phyloP scores from a whole-genome alignment of 1,139 yeast genomes.

The Diutina siamensis region DNA sequence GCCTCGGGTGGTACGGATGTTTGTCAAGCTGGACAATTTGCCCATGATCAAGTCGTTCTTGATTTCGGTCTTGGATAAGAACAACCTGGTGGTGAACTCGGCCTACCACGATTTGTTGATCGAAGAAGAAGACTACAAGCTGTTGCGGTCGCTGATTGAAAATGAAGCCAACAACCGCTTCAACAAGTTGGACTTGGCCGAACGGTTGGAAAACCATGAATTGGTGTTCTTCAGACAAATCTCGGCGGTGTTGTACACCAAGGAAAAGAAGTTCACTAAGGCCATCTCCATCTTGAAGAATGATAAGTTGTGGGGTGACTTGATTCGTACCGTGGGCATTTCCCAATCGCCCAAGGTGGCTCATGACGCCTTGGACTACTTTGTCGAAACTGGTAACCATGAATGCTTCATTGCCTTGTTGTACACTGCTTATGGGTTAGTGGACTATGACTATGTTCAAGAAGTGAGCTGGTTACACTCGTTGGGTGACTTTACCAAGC shows the following conservation, averaged over 20 bases:
- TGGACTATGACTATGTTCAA: conserved; percentile 72
- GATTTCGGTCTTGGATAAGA: conserved; percentile 82
- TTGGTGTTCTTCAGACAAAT: conserved; percentile 89
- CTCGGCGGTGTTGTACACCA: conserved; percentile 87
- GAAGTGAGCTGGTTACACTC: conserved; percentile 89
- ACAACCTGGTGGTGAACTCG: conserved; percentile 81
- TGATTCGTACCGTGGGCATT: conserved; percentile 83
- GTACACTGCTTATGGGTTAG: conserved; percentile 73
- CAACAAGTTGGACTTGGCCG: conserved; percentile 87
- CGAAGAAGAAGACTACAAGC: conserved; percentile 93
- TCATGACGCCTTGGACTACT: conserved; percentile 79
- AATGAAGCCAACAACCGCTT: conserved; percentile 70
- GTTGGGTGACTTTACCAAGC: conserved; percentile 71
- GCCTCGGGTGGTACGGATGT: conserved; percentile 90
- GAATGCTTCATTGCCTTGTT: conserved; percentile 90
- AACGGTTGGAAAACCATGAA: conserved; percentile 84
- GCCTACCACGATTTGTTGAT: conserved; percentile 93
- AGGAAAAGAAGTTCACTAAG: conserved; percentile 88
- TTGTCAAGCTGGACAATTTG: conserved; percentile 88
- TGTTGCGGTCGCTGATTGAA: conserved; percentile 79
- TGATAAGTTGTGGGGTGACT: conserved; percentile 91
- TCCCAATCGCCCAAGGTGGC: conserved; percentile 74
- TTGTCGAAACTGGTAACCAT: conserved; percentile 94
- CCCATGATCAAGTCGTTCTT: conserved; percentile 94
- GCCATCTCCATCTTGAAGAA: conserved; percentile 80